Evolutionary conservation across 345 rosid species (phyloP).

Genomic region (Rhodamnia rubescens): DNA sequence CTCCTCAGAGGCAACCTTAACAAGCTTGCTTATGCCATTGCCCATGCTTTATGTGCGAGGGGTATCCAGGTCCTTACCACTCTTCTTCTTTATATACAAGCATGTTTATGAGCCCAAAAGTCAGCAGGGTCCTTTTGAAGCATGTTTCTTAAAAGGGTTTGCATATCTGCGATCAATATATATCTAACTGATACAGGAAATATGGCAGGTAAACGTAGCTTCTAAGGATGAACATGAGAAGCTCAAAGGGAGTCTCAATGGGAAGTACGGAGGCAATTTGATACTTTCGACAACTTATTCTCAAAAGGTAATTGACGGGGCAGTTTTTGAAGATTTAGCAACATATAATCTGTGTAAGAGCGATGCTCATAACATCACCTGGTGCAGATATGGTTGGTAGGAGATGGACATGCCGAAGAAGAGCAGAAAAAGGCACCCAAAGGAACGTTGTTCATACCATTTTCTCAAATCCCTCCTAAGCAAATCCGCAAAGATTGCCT

Average conservation of each 20-base stretch:
- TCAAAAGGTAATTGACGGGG: background rate
- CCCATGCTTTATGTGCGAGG: conserved; percentile 19
- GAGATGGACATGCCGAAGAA: conserved; percentile 34
- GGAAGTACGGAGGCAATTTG: conserved; percentile 8
- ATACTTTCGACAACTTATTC: conserved; percentile 9
- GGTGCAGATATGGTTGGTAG: conserved; percentile 50
- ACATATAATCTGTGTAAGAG: background rate
- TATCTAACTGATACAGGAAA: background rate
- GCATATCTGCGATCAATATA: background rate
- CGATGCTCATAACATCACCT: background rate
- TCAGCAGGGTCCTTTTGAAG: no score
- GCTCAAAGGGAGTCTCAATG: conserved; percentile 12
- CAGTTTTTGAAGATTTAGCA: background rate
- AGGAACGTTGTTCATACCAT: conserved; percentile 43
- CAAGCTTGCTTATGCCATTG: conserved; percentile 26
- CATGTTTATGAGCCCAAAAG: background rate
- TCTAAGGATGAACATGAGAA: conserved; percentile 18
- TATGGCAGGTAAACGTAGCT: conserved; percentile 18
- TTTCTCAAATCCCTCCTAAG: conserved; percentile 37
- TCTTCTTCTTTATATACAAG: background rate
- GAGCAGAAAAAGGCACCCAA: conserved; percentile 37
- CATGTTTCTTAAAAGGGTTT: background rate
- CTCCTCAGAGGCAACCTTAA: conserved; percentile 29
- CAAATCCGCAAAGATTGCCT: conserved; percentile 38
- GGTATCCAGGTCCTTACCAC: conserved; percentile 24